These are phyloP conservation scores for Hypholoma sublateritium DNA, from an alignment of 768 basidiomycete species.

Conservation along the genomic window DNA sequence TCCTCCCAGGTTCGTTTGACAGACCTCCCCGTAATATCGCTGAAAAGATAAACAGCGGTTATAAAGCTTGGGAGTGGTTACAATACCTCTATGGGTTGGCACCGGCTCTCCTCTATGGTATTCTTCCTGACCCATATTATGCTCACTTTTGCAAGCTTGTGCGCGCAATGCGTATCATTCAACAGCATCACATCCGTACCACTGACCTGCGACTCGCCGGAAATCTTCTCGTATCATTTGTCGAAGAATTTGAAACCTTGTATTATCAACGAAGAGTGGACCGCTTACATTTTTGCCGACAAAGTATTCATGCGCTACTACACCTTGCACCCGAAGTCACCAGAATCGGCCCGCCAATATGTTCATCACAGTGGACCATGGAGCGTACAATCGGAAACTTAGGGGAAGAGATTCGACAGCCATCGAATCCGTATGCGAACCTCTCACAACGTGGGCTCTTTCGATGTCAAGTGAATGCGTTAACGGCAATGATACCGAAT, in stretches of 20 bases:
- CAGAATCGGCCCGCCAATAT: constrained; percentile 20
- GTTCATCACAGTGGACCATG: constrained; percentile 27
- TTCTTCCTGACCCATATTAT: constrained; percentile 19
- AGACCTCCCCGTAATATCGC: constrained; percentile 36
- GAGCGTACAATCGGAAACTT: constrained; percentile 27
- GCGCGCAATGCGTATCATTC: constrained; percentile 20
- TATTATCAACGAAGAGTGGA: constrained; percentile 29
- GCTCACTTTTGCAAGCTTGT: constrained; percentile 25
- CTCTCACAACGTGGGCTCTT: constrained; percentile 20
- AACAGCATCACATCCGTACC: constrained; percentile 17
- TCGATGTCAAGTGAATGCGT: constrained; percentile 19
- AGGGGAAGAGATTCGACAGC: constrained; percentile 25
- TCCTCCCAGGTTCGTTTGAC: constrained; percentile 39
- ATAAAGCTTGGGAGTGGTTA: constrained; percentile 30
- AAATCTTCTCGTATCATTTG: constrained; percentile 19
- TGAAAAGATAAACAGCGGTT: constrained; percentile 20
- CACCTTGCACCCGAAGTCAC: constrained; percentile 27
- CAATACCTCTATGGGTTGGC: constrained; percentile 27
- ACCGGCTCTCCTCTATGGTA: constrained; percentile 18
- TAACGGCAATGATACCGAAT: constrained; percentile 12
- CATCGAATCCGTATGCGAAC: constrained; percentile 27
- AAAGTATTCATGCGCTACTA: constrained; percentile 27
- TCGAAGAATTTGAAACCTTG: constrained; percentile 28
- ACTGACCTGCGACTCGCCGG: too few relatives aligned
- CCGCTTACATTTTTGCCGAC: constrained; percentile 33